Evolutionary conservation across 1,284 basidiomycete genomes (phyloP).

Genomic region (Spongiforma sp.): DNA sequence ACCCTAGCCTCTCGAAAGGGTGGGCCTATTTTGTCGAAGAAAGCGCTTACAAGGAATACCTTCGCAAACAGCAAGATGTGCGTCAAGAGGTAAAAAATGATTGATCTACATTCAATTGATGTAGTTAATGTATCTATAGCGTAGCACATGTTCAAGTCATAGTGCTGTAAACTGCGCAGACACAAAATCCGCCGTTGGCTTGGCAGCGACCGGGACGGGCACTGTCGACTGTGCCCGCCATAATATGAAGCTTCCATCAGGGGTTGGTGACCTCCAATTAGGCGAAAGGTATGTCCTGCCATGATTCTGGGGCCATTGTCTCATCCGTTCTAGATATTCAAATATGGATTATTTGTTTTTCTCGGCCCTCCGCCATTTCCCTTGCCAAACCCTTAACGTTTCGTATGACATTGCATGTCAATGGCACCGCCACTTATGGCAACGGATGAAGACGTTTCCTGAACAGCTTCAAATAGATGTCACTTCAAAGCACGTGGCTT

Average conservation of each 20-base stretch:
- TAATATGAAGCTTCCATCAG: neutral
- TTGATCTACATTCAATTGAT: neutral
- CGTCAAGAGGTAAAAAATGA: neutral
- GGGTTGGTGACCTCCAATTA: neutral
- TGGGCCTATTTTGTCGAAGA: constrained; percentile 1
- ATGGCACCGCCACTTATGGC: neutral
- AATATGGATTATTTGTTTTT: constrained; percentile 1
- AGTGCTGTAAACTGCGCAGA: constrained; percentile 1
- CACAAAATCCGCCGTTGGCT: neutral
- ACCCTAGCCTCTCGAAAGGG: neutral
- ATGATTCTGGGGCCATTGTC: neutral
- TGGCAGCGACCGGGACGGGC: neutral
- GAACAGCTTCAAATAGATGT: neutral
- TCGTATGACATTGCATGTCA: neutral
- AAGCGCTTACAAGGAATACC: neutral
- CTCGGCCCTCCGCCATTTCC: neutral
- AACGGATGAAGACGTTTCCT: neutral
- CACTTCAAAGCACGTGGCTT: neutral
- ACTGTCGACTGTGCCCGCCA: neutral
- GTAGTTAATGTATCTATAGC: neutral
- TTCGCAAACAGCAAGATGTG: neutral
- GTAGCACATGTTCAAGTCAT: neutral
- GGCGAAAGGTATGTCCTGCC: neutral
- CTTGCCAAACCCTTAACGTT: neutral
- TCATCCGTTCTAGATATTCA: neutral